Percentiles rank a stretch among this genome's conserved stretches.
phyloP scores from a whole-genome alignment of 2,329 filamentous ascomycete genomes.

The Colletotrichum aenigma region DNA sequence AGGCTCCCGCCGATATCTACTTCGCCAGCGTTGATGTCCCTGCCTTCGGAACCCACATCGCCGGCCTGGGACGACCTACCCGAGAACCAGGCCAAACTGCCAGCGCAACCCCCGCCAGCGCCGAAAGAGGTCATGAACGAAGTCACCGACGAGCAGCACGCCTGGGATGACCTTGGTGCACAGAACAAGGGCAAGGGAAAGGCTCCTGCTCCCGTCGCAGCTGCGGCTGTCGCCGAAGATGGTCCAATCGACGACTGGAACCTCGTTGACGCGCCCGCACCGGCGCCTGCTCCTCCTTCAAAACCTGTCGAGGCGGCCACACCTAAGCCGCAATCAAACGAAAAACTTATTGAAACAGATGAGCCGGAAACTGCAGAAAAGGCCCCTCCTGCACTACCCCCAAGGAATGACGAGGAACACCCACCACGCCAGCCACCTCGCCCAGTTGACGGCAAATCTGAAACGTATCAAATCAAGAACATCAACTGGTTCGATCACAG shows the following conservation, averaged over 20 bases:
- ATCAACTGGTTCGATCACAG: constrained; percentile 80
- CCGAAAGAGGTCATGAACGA: constrained; percentile 32
- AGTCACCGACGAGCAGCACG: constrained; percentile 46
- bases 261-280: constrained; percentile 30
- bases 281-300: neutral
- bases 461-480: constrained; percentile 93
- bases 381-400: constrained; percentile 40
- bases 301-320: neutral
- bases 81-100: constrained; percentile 25
- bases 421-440: constrained; percentile 39
- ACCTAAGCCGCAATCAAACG: neutral
- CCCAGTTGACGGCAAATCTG: constrained; percentile 54
- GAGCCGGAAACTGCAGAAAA: neutral
- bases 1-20: constrained; percentile 12
- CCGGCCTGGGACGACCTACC: constrained; percentile 42
- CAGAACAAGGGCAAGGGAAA: constrained; percentile 47
- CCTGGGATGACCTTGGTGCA: constrained; percentile 53
- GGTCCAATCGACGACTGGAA: constrained; percentile 52
- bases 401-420: constrained; percentile 32
- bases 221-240: constrained; percentile 23
- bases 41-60: constrained; percentile 39
- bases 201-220: constrained; percentile 25
- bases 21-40: constrained; percentile 28
- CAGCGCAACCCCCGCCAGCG: constrained; percentile 23
- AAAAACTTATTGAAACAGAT: neutral